Evolutionary conservation across 2,329 filamentous ascomycete species (phyloP), one percentile per base, ranked within the genome.

Genomic region (Fusarium nematophilum): DNA sequence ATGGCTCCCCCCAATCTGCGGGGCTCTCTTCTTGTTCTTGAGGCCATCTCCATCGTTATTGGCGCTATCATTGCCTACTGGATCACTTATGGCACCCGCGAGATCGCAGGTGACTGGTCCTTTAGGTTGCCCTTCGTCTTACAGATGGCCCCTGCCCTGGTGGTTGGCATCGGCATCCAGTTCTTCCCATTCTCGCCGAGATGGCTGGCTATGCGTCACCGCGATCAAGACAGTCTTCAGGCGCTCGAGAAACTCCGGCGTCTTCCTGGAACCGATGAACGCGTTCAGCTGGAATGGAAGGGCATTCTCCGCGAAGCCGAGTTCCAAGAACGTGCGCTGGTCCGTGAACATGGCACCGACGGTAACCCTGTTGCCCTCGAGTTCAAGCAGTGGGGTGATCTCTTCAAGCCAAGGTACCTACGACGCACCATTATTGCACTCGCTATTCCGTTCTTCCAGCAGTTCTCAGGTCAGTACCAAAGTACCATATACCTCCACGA

Each of bases 21-120:
- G 38, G 77, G 76, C 2, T 67, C 74, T 3, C 66, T 79, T 5
- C 74, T 84, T 3, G 71, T 83, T 62, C 81, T 84, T 69, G 83
- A 83, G 64, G 72, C 75, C 3, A 78, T 84, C 63, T 80, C 76
- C 4, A 73, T 84, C 48, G 81, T 84, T 30, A 79, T 80, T 39
- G 86, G 81, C 3, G 80, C 79, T 51, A 77, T 84, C 4, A 72
- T 83, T 18, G 78, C 82, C 1, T 86, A 79, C 64, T 86, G 81
- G 79, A 82, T 83, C 30, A 81, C 80, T 0, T 86, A 84, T 51
- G 83, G 77, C 1, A 84, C 81, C 4, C 21, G 21, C 4, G 21
- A 21, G 6, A 21, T 21, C 21, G 21, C 21, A 21, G 6, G 21
- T 21, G 21, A 21, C 21, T 21, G 21, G 21, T 21, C 21, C 21